Evolutionary conservation across 768 basidiomycete species (phyloP), one percentile per base, ranked within the genome.

Genomic region (Tulasnella sp.): DNA sequence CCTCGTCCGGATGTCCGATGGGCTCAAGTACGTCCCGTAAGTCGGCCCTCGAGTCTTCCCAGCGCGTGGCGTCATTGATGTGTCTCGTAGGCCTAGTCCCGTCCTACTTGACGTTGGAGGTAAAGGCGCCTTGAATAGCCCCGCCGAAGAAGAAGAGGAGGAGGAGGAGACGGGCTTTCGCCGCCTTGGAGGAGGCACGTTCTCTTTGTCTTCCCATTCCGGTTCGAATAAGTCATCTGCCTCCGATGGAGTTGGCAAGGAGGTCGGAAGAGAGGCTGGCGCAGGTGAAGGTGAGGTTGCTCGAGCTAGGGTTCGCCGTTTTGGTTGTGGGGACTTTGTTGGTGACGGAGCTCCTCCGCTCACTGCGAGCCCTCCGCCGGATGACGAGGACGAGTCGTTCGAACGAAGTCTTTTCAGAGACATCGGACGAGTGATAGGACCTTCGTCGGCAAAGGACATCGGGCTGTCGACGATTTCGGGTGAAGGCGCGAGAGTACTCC

Each of bases 401-500:
- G 70, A 71, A 19, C 70, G 70, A 34, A 62, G 70, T n/a, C 70
- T 34, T 71, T 71, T 71, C 26, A 71, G 70, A 6, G 70, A 36
- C 19, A 22, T 35, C 3, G 52, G 70, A 8, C 70, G 70, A 41
- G 36, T 47, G 17, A 71, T 37, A 17, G 62, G 70, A 2, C 32
- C 70, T 35, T 39, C 36, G 16, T 47, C 35, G 5, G 65, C 22
- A 39, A 39, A 37, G 19, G 67, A 68, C 36, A 44, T 26, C n/a
- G 52, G 70, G 35, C 52, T 71, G 34, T 71, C 70, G 34, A 62
- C 26, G 36, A 71, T 59, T 40, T 71, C 70, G 26, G 70, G 70
- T 8, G 70, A 71, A 36, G 70, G 70, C 6, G 59, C 59, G 29
- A 71, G 70, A 36, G 59, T 19, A 36, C n/a, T n/a, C n/a, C 59